Base-by-base conservation (phyloP, 495 filamentous ascomycete species). In the Collariella sp. region DNA sequence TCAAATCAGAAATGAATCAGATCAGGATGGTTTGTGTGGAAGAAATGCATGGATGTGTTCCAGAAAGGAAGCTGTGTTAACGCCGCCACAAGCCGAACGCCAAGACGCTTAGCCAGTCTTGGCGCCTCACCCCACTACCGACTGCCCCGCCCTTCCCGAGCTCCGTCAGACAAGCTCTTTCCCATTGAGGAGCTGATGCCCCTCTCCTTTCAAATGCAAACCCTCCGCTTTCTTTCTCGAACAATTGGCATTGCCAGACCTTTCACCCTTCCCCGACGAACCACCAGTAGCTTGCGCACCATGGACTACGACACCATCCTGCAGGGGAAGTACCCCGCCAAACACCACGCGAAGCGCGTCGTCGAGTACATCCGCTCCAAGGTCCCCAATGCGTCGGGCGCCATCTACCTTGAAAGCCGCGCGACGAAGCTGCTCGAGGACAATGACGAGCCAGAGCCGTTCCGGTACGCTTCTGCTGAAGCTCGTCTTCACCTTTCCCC, bases 291-390 rank as follows among this genome's bases (percentile, higher is more conserved):
- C 29, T 3, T 18, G 20, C 45, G 16, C 18, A 51, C 50, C 34
- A 68, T 68, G 59, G 69, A 65, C 36, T 68, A 61, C 51, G 67
- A 72, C 51, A 67, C 60, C 6, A 66, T 76, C 41, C 62, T 77
- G 22, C 60, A 74, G 56, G 84, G 82, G 44, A 95, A 96, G 70
- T 98, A 98, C 68, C 94, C 93, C n/a, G 94, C 89, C 39, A 97
- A 96, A 70, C 78, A 78, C 20, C 93, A 98, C 70, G 87, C 86
- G 38, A 78, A 81, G 58, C 82, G 82, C 59, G 90, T 96, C n/a
- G 85, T 80, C 15, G 81, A 88, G 50, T 83, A 82, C 62, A 85
- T 97, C 54, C 75, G 72, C 53, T 67, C 73, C 43, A 80, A 80
- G 61, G 67, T 79, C 20, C 79, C 82, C 43, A 71, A 78, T 59